Conservation (phyloP, 306 rosid genomes). For the Begonia peltatifolia region DNA sequence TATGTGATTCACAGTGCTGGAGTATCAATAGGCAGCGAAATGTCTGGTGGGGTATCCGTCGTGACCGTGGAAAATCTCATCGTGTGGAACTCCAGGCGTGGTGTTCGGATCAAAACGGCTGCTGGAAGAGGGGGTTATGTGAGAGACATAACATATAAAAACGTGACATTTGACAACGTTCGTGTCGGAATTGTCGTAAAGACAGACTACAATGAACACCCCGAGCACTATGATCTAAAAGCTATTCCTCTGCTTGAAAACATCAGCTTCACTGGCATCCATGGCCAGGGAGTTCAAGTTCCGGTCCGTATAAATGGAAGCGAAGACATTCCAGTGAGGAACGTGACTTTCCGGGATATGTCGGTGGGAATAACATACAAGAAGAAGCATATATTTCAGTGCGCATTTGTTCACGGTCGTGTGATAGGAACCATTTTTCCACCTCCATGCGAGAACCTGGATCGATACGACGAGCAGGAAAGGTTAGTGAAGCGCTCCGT, state of each 20-base stretch:
- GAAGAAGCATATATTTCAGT: constrained; percentile 93
- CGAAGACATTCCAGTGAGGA: constrained; percentile 68
- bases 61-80: constrained; percentile 71
- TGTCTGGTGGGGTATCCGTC: constrained; percentile 92
- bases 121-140: constrained; percentile 92
- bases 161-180: constrained; percentile 67
- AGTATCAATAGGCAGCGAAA: constrained; percentile 92
- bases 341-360: constrained; percentile 74
- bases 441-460: constrained; percentile 93
- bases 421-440: constrained; percentile 90
- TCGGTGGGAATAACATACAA: constrained; percentile 89
- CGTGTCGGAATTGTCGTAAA: constrained; percentile 90
- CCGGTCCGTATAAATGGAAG: constrained; percentile 94
- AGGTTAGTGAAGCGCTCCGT: constrained; percentile 63
- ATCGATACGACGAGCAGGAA: constrained; percentile 70
- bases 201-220: constrained; percentile 98
- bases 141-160: constrained; percentile 51
- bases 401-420: constrained; percentile 81
- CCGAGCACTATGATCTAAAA: constrained; percentile 58
- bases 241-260: constrained; percentile 60
- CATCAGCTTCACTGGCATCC: constrained; percentile 68
- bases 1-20: constrained; percentile 51
- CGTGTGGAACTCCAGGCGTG: constrained; percentile 90
- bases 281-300: constrained; percentile 96
- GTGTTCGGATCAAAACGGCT: constrained; percentile 90